Percentiles rank a stretch among this genome's conserved stretches.
phyloP scores from a whole-genome alignment of 108 stramenopile species.

The Fistulifera solaris region DNA sequence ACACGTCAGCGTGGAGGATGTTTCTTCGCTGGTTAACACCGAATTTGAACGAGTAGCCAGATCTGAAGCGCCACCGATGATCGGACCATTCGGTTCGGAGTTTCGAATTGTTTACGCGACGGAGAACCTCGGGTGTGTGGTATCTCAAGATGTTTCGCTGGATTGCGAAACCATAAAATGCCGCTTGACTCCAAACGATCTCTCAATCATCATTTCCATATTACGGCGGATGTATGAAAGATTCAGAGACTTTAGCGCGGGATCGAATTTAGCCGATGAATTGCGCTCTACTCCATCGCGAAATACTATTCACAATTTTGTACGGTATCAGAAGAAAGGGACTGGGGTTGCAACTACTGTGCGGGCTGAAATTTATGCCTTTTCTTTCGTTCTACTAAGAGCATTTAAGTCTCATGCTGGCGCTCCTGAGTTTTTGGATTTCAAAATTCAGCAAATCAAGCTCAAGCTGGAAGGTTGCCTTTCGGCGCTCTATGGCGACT shows the following conservation, averaged over 20 bases:
- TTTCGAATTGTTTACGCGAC: conserved; percentile 55
- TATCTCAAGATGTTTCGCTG: conserved; percentile 60
- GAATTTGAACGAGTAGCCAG: conserved; percentile 33
- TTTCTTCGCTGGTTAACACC: conserved; percentile 47
- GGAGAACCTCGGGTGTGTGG: conserved; percentile 43
- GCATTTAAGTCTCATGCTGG: conserved; percentile 38
- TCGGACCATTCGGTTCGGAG: conserved; percentile 51
- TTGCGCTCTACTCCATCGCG: background rate
- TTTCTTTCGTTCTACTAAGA: conserved; percentile 49
- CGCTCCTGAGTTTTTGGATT: conserved; percentile 52
- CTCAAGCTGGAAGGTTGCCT: conserved; percentile 44
- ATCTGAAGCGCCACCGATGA: conserved; percentile 32
- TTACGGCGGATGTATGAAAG: conserved; percentile 40
- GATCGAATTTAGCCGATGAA: background rate
- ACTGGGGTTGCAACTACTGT: conserved; percentile 66
- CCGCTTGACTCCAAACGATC: conserved; percentile 52
- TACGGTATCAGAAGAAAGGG: conserved; percentile 49
- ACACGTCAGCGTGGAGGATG: conserved; percentile 59
- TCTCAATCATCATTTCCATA: conserved; percentile 42
- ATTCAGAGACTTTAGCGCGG: background rate
- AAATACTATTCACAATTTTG: conserved; percentile 11
- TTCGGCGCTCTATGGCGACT: conserved; percentile 55
- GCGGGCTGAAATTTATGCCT: conserved; percentile 36
- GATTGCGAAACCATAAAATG: conserved; percentile 52
- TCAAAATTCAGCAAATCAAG: conserved; percentile 41